A percentile compares a stretch with the other conserved stretches of the same genome.
These are phyloP conservation scores for Aspergillus brunneoviolaceus DNA, from an alignment of 2,329 filamentous ascomycete genomes.

Conservation along the genomic window DNA sequence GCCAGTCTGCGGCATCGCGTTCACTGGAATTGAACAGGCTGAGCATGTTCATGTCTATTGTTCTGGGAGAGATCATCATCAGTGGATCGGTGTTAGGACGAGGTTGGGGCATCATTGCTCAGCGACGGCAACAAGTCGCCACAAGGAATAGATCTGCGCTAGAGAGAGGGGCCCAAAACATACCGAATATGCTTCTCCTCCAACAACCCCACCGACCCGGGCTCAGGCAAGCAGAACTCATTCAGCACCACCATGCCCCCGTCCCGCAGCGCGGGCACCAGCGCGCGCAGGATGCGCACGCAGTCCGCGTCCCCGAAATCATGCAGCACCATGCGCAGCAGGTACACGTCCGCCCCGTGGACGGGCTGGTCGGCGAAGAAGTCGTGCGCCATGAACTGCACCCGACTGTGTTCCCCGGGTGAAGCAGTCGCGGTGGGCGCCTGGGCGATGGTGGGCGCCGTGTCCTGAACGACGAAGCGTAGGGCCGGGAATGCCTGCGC, in stretches of 20 bases:
- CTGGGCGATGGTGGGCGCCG: not conserved
- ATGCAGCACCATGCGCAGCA: constrained; percentile 1
- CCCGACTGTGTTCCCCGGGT: not conserved
- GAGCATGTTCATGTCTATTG: constrained; percentile 2
- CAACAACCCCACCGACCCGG: not conserved
- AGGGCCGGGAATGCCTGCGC: not conserved
- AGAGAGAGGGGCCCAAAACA: no score
- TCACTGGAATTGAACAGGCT: not conserved
- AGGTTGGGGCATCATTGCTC: no score
- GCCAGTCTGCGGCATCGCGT: not conserved
- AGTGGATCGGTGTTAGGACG: no score
- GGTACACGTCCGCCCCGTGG: not conserved
- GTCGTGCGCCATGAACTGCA: not conserved
- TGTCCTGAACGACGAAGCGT: not conserved
- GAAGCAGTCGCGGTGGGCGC: not conserved
- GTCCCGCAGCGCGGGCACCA: not conserved
- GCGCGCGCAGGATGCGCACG: constrained; percentile 1
- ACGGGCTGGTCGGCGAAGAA: not conserved
- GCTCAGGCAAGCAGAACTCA: not conserved
- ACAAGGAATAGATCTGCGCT: no score
- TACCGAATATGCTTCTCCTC: no score
- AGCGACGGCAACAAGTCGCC: no score
- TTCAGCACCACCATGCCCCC: not conserved
- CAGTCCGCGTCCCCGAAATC: not conserved
- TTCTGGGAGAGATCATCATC: no score